Percentiles rank a stretch among this genome's conserved stretches.
These are phyloP conservation scores for Nakazawaea peltata DNA, from an alignment of 805 yeast species.

Conservation along the genomic window DNA sequence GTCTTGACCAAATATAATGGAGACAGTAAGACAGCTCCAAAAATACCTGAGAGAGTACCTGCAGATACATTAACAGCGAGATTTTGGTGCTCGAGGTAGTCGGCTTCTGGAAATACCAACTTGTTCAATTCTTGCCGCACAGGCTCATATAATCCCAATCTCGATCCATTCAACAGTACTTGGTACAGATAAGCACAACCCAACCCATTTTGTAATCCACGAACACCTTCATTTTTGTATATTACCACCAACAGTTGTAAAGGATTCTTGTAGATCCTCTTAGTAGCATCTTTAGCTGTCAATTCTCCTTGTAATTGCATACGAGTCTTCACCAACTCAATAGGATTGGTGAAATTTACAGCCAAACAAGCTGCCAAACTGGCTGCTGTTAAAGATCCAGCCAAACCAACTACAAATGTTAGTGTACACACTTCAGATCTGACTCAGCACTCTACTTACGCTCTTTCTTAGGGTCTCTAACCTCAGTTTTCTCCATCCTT, in stretches of 20 bases:
- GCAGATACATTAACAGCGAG: slow-evolving; percentile 60
- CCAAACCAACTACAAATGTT: slow-evolving; percentile 42
- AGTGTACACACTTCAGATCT: too few species aligned
- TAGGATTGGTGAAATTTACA: slow-evolving; percentile 93
- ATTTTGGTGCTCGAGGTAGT: slow-evolving; percentile 40
- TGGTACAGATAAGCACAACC: slow-evolving; percentile 87
- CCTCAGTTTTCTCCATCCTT: too few species aligned
- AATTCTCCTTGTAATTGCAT: slow-evolving; percentile 97
- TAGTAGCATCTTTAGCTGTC: slow-evolving; percentile 39
- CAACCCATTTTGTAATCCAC: slow-evolving; percentile 86
- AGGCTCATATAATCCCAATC: slow-evolving; percentile 93
- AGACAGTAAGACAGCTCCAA: slow-evolving; percentile 85
- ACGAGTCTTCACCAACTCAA: slow-evolving; percentile 89
- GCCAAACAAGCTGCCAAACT: slow-evolving; percentile 97
- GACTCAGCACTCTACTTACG: background rate
- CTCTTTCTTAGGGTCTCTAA: too few species aligned
- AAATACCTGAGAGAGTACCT: slow-evolving; percentile 79
- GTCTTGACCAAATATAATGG: slow-evolving; percentile 92
- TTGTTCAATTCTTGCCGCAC: slow-evolving; percentile 53
- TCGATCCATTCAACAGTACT: slow-evolving; percentile 85
- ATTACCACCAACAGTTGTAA: slow-evolving; percentile 74
- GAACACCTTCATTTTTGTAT: slow-evolving; percentile 72
- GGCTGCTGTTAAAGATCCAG: slow-evolving; percentile 85
- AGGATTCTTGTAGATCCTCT: slow-evolving; percentile 67
- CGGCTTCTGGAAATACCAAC: slow-evolving; percentile 40